Base-by-base conservation (phyloP, 768 basidiomycete genomes). In the Russula foetens region DNA sequence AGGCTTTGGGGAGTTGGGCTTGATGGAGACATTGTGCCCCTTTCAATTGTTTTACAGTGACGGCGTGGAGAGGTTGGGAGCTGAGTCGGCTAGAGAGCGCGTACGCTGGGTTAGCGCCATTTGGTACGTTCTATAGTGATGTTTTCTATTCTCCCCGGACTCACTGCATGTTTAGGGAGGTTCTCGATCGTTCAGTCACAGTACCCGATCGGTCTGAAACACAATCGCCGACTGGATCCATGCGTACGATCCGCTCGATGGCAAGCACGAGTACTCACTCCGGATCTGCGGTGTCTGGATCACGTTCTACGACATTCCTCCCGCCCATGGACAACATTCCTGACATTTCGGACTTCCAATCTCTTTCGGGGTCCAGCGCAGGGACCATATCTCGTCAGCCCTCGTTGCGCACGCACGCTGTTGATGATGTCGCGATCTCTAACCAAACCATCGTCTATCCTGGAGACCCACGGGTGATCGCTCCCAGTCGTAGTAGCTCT, bases 1-100 rank as follows among this genome's bases (percentile, higher is more conserved):
- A 53, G 78, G 77, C 66, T 73, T 76, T 58, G 71, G 76, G 39
- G 70, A 67, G 73, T 77, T 58, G 60, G 67, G 60, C 2, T 70
- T 91, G 62, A 75, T 86, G 76, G 88, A 93, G 62, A 79, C 84
- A 59, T 70, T 96, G 4, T 91, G 91, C 58, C 93, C 93, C 0
- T 96, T 97, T 73, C 92, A 95, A 70, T 81, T 97, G 76, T 69
- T 93, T 38, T 97, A 97, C 69, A 80, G 81, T 12, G 94, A 97
- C 70, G 93, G 94, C 1, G 84, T 93, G 1, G 94, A 97, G 70
- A 74, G 94, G 8, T 70, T 97, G 26, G 93, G 86, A 6, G 86
- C 90, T n/a, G 93, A 95, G 69, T 93, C 90, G 64, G 80, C 92
- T 7, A 72, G 88, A 59, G 90, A 94, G 70, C 78, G 93, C 66